Evolutionary conservation across 2,329 filamentous ascomycete species (phyloP), one percentile per base, ranked within the genome.

Genomic region (Exophiala dermatitidis): DNA sequence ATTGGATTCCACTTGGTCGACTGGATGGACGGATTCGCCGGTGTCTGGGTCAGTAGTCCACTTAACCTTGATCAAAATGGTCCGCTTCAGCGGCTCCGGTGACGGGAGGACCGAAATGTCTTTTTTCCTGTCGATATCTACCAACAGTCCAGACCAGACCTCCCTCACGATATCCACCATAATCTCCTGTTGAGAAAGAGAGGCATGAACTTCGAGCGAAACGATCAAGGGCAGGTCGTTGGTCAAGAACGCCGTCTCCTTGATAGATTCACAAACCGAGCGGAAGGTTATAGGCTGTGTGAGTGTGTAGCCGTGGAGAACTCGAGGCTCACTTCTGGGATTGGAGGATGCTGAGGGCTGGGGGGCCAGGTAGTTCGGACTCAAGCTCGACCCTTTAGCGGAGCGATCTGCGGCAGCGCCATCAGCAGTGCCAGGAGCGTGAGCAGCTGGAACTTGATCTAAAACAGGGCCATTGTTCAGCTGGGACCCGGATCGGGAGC

Each of bases 151-250:
- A 38, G 78, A 80, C 90, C 90, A 98, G 59, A 88, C 85, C 61
- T 95, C 83, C 60, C 83, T 83, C 86, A 98, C 96, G 59, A 97
- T 95, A 52, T 87, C 80, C 7, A 95, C 90, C 88, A 97, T 96
- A 47, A 86, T 79, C 59, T 89, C 83, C 69, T 98, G 93, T 69
- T 97, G 91, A 49, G 87, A 82, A 1, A 78, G 73, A 56, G 85
- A 81, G 9, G 89, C 85, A 68, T 97, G 91, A 0, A 97, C 88
- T 69, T 98, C 93, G 4, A 97, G 77, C 67, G 90, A 95, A 60
- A 97, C 82, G 54, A 97, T 94, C 37, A 98, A 74, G 0, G 93
- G 93, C 19, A 95, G 74, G 48, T 86, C 80, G 55, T 81, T 90
- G 4, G 74, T 79, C 30, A 81, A 74, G 63, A 97, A 97, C 0